Evolutionary conservation across 495 filamentous ascomycete genomes (phyloP), one percentile per base, ranked within the genome.

Genomic region (Annulohypoxylon stygium): DNA sequence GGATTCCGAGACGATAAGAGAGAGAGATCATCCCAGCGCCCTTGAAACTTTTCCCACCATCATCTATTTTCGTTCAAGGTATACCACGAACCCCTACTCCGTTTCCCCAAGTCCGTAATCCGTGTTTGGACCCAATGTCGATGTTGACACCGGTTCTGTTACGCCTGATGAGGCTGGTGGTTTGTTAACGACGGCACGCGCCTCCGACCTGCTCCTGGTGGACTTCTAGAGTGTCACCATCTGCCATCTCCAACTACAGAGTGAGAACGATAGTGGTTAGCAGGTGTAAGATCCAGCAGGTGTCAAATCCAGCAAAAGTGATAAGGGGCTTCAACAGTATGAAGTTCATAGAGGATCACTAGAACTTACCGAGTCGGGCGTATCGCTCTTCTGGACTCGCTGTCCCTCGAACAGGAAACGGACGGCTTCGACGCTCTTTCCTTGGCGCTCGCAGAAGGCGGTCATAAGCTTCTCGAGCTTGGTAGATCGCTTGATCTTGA

Each of bases 401-500:
- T 91, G 90, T 14, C 97, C 97, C 76, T 99, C 97, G 77, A 98
- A 99, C 0, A 99, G 85, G 81, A 99, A 99, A 20, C 97, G 91
- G 37, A 98, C 96, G 2, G 90, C 93, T n/a, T 86, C 86, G 3
- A 88, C 81, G 11, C 90, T 86, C 87, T 98, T 98, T 74, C 97
- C 97, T 74, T 97, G 94, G 2, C 97, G 90, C 69, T 98, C 97
- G 79, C 97, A 99, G 82, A 98, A 99, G 16, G 97, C 97, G 69
- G 95, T 93, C 97, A 99, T 99, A 43, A 99, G 83, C 86, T 99
- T 99, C 84, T 97, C 95, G 33, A 99, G 89, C 76, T 92, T 91
- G 0, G 97, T 99, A 4, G 92, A 94, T 4, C 95, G 92, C 90
- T 99, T 99, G 83, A 99, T 99, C 87, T 99, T 99, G 87, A 99